phyloP scores from a whole-genome alignment of 2,329 filamentous ascomycete species.

The Remersonia thermophila region DNA sequence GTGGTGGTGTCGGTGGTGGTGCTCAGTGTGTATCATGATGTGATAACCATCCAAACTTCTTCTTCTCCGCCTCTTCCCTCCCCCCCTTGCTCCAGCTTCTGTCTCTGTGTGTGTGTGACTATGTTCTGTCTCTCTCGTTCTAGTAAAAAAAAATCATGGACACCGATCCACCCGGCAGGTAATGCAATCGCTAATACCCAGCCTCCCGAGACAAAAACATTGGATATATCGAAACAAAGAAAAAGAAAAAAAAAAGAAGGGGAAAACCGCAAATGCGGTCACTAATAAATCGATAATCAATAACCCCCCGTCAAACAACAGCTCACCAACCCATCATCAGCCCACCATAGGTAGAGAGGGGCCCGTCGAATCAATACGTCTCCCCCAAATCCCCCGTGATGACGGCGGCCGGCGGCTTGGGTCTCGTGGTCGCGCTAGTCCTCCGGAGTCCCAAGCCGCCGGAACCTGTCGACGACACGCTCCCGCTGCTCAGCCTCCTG shows the following conservation, averaged over 20 bases:
- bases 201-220: constrained; percentile 1
- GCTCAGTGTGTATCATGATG: no score
- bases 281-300: constrained; percentile 1
- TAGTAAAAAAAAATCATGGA: neutral
- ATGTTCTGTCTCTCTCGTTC: no score
- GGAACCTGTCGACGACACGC: no score
- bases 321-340: neutral
- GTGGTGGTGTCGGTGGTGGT: no score
- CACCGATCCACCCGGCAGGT: neutral
- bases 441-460: no score
- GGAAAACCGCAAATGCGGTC: neutral
- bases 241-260: neutral
- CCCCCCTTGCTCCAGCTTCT: no score
- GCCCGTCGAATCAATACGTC: constrained; percentile 12
- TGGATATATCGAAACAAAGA: neutral
- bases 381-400: constrained; percentile 18
- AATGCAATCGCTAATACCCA: neutral
- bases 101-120: no score
- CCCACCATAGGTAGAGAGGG: no score
- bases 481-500: constrained; percentile 16
- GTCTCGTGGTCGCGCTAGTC: neutral
- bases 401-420: no score
- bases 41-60: no score
- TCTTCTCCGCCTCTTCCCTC: no score
- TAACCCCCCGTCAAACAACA: neutral